Percentiles rank a stretch among this genome's conserved stretches.
Conservation (phyloP, 2,329 filamentous ascomycete species). For the Bipolaris oryzae region DNA sequence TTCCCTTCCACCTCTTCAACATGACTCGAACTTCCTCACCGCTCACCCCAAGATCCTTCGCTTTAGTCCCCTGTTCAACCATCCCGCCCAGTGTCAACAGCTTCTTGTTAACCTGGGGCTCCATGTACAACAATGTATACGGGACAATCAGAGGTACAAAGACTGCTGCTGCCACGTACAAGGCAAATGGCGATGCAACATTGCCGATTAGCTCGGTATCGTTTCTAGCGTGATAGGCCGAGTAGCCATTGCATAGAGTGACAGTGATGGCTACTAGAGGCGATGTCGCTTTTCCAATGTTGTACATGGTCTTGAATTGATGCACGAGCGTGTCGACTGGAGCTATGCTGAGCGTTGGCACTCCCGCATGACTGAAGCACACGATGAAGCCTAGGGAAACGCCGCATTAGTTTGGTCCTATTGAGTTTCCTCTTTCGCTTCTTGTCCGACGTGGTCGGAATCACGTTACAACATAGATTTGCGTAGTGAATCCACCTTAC, state of each 20-base stretch:
- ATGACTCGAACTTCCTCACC: background rate
- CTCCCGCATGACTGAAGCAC: constrained; percentile 11
- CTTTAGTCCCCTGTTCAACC: constrained; percentile 6
- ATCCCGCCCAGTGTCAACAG: background rate
- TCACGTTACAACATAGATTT: background rate
- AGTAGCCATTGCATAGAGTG: constrained; percentile 9
- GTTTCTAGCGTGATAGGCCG: background rate
- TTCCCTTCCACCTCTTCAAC: constrained; percentile 7
- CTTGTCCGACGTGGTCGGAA: background rate
- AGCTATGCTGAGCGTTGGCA: constrained; percentile 9
- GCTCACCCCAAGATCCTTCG: background rate
- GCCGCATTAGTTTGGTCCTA: background rate
- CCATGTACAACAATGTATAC: constrained; percentile 9
- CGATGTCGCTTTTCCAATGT: constrained; percentile 8
- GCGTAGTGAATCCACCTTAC: too few relatives aligned
- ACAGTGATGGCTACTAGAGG: constrained; percentile 4
- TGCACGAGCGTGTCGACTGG: constrained; percentile 7
- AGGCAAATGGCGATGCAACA: background rate
- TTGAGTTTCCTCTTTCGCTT: background rate
- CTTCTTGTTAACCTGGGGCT: constrained; percentile 4
- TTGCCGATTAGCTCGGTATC: background rate
- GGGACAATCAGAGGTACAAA: constrained; percentile 3
- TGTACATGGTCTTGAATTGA: constrained; percentile 12
- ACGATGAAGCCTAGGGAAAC: constrained; percentile 2
- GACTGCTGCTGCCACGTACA: constrained; percentile 1